A percentile compares a stretch with the other conserved stretches of the same genome.
phyloP scores from a whole-genome alignment of 371 early-diverging fungal genomes.

The Nematocida minor region DNA sequence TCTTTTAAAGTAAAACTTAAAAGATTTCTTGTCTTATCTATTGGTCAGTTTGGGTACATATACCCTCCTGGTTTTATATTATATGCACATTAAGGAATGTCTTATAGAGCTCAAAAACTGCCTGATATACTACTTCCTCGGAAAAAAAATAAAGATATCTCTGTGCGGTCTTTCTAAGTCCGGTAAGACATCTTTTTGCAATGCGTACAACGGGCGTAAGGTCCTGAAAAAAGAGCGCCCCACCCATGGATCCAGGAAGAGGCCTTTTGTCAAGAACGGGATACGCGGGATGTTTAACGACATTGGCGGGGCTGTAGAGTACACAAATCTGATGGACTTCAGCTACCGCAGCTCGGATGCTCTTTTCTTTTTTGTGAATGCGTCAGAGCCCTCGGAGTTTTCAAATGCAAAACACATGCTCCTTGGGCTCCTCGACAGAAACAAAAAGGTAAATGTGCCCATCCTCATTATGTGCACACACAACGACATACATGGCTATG shows the following conservation, averaged over 20 bases:
- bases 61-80: background rate
- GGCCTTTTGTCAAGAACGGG: constrained; percentile 24
- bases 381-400: constrained; percentile 1
- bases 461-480: constrained; percentile 90
- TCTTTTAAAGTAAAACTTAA: constrained; percentile 5
- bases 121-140: constrained; percentile 52
- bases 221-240: constrained; percentile 14
- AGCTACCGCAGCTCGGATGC: constrained; percentile 54
- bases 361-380: constrained; percentile 54
- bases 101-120: constrained; percentile 17
- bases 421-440: constrained; percentile 51
- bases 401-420: constrained; percentile 48
- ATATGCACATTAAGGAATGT: constrained; percentile 26
- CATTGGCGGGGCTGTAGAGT: constrained; percentile 49
- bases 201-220: constrained; percentile 15
- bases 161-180: constrained; percentile 46
- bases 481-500: constrained; percentile 83
- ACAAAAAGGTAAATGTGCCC: constrained; percentile 46
- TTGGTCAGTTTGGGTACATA: background rate
- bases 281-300: constrained; percentile 54
- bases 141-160: constrained; percentile 50
- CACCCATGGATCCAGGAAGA: background rate
- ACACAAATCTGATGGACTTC: constrained; percentile 45
- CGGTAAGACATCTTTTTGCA: constrained; percentile 57
- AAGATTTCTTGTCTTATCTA: background rate